Evolutionary conservation across 495 filamentous ascomycete species (phyloP), one percentile per base, ranked within the genome.

Genomic region (Penicillium canescens): DNA sequence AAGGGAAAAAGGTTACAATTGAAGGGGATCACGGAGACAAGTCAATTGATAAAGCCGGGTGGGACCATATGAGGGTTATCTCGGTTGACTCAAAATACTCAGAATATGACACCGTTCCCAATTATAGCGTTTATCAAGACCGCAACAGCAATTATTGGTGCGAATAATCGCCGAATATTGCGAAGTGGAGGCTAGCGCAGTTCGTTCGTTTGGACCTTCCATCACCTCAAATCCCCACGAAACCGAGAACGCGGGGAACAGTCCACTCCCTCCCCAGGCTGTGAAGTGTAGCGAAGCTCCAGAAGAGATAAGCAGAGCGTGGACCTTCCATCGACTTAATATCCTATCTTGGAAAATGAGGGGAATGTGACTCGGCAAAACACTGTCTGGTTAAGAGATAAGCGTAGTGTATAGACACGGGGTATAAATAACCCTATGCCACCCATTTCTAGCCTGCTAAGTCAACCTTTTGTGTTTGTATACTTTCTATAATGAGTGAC

Each of bases 191-290:
- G n/a, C 26, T 52, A 48, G 51, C 33, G 43, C 24, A 14, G 13
- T 45, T 26, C 36, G 43, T 39, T 57, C 61, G 57, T 51, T 39
- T 63, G 61, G 61, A 63, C 61, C 61, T 63, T 63, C 61, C 43
- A 42, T 38, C 42, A 44, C 18, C n/a, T 24, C 42, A 16, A 1
- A 18, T 13, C 28, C 28, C 28, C 28, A 42, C 21, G 31, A 41
- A 40, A 16, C 34, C 36, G 31, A 34, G 46, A 50, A 45, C 18
- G 46, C 47, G 59, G 54, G 54, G 55, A 43, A 55, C 6, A 31
- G 28, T 37, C 46, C 33, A 41, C 37, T 24, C 16, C 28, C 20
- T n/a, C 33, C 45, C 18, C 18, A 18, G 18, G 18, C 18, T 18
- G 18, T 18, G 18, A 18, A 18, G 1, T 18, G 18, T 18, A 18